Base-by-base conservation (phyloP, 208 protist species). In the Crithidia sp. region DNA sequence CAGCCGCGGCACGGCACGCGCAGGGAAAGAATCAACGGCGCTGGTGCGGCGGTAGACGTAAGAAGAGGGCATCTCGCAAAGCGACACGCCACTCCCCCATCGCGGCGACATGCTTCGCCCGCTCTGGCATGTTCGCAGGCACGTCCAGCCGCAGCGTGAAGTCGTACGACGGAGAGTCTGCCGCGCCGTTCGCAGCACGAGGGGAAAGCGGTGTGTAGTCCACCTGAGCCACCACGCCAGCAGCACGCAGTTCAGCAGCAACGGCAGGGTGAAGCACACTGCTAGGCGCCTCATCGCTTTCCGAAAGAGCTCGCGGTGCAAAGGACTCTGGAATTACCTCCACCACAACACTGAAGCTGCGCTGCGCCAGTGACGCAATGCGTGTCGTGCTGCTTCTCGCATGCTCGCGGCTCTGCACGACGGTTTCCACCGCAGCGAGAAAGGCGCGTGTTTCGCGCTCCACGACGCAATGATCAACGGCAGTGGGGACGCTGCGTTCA, bases 21-120 rank as follows among this genome's bases (percentile, higher is more conserved):
- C 1, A 7, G 57, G 5, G 3, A 28, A 17, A 7, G 28, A 28
- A 28, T 28, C 28, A 28, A n/a, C 67, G 0, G 41, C 56, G 41
- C 65, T 62, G 7, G 81, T 75, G 17, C 74, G 80, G 9, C 85
- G 89, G 14, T 77, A 72, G 50, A 90, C 67, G 58, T 88, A 92
- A 0, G n/a, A 78, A 70, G 41, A 94, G 70, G 7, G 85, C 89
- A 68, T 94, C 89, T 1, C 80, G 74, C 41, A 94, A 76, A 7
- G 72, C 84, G 8, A 88, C 82, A 37, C 79, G 67, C 73, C 70
- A 69, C 73, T 88, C 86, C 37, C 49, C 61, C 37, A 85, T 45
- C 10, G 83, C 76, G 7, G 65, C 71, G 7, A 61, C 36, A 61
- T 86, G 81, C 47, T 70, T 63, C 36, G 28, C 43, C 13, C 62